Conservation (phyloP, 2,329 filamentous ascomycete species). For the Trichothecium roseum region DNA sequence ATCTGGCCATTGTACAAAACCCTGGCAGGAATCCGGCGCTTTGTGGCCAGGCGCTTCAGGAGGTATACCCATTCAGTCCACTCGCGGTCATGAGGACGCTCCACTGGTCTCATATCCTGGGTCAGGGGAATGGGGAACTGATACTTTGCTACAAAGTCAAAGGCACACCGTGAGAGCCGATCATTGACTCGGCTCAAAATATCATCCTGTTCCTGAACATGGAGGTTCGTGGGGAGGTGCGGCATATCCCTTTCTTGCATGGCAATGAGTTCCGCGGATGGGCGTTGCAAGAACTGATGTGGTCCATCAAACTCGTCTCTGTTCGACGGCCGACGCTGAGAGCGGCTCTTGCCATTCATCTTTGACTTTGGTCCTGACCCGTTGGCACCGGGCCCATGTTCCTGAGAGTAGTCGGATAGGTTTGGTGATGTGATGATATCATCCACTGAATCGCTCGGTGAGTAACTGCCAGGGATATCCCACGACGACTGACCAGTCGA, state of each 20-base stretch:
- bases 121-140: conserved; percentile 82
- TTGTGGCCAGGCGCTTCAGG: conserved; percentile 75
- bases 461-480: conserved; percentile 40
- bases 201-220: conserved; percentile 75
- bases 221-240: conserved; percentile 70
- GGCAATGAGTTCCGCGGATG: conserved; percentile 59
- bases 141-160: conserved; percentile 84
- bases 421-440: conserved; percentile 48
- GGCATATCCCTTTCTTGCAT: conserved; percentile 73
- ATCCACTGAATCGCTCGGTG: conserved; percentile 47
- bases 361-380: conserved; percentile 31
- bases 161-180: conserved; percentile 73
- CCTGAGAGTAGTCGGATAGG: conserved; percentile 49
- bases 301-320: conserved; percentile 85
- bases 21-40: conserved; percentile 72
- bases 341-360: conserved; percentile 34
- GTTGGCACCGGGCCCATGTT: conserved; percentile 29
- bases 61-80: conserved; percentile 92
- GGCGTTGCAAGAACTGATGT: conserved; percentile 69
- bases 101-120: conserved; percentile 68
- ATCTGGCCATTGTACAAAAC: conserved; percentile 85
- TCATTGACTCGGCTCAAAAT: conserved; percentile 76
- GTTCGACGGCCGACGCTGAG: conserved; percentile 64
- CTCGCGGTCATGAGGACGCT: conserved; percentile 66
- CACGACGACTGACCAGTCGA: conserved; percentile 21